Evolutionary conservation across 257 asterid species (phyloP), one percentile per base, ranked within the genome.

Genomic region (Plantago elongata): DNA sequence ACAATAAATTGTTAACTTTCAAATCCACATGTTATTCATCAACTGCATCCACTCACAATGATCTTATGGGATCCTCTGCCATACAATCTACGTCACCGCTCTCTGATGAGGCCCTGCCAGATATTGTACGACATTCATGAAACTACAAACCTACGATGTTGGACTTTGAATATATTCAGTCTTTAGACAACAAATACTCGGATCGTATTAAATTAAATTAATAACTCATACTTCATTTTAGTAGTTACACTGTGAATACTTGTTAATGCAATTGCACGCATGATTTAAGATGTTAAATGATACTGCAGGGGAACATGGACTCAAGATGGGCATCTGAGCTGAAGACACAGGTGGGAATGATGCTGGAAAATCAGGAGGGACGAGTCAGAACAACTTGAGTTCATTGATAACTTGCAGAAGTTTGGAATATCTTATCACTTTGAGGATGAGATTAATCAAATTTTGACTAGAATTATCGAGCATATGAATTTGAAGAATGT

Each of bases 61-160:
- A 27, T 3, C 13, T 27, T 13, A 5, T 10, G 30, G 22, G 14
- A 7, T 40, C 13, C 14, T 5, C 34, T 13, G 6, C 45, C 13
- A 13, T 8, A 13, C 1, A 34, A 0, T 5, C 0, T 13, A 30
- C 9, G 13, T 1, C 11, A 4, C 12, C 11, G 45, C 43, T 46
- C 45, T 45, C 47, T 45, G 45, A 65, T 15, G 57, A 15, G 11
- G 3, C 4, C 15, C 40, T 34, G 40, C 48, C 45, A n/a, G 45
- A 9, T 22, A 34, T 18, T 13, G 4, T 11, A 34, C 67, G 67
- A 13, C 72, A 77, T 5, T 74, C 82, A 3, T 79, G 79, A 51
- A 73, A 77, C 47, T 77, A 77, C 46, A 38, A 45, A 17, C 70
- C 79, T 18, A 34, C 73, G 6, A 44, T 57, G 16, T 71, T 77